Evolutionary conservation across 2,329 filamentous ascomycete genomes (phyloP).

Genomic region (Colletotrichum lupini): DNA sequence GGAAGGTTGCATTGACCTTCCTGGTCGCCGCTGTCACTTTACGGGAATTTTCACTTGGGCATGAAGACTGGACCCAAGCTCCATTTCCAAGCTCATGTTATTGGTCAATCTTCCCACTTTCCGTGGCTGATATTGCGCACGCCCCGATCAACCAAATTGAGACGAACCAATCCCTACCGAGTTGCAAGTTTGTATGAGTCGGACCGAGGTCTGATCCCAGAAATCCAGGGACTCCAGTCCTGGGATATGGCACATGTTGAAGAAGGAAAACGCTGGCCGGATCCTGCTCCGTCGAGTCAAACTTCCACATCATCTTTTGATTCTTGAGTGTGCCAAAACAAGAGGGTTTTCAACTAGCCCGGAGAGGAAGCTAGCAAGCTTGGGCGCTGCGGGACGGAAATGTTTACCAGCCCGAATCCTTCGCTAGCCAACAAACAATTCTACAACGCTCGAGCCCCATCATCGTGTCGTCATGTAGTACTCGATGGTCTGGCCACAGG

Average conservation of each 20-base stretch:
- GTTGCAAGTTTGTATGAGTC: background rate
- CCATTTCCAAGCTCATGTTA: background rate
- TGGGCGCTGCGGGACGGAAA: background rate
- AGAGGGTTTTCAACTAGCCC: background rate
- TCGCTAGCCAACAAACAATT: background rate
- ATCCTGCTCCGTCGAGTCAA: background rate
- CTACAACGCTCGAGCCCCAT: conserved; percentile 2
- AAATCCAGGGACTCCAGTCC: background rate
- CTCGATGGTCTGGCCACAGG: background rate
- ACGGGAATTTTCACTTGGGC: background rate
- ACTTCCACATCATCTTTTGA: background rate
- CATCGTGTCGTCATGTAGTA: conserved; percentile 23
- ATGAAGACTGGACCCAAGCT: background rate
- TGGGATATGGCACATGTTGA: background rate
- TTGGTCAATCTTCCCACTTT: background rate
- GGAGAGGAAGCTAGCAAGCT: background rate
- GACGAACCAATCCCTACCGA: conserved; percentile 1
- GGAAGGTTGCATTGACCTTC: background rate
- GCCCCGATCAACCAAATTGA: background rate
- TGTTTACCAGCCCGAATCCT: background rate
- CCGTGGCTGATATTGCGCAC: background rate
- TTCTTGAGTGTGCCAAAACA: no score
- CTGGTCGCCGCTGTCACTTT: background rate
- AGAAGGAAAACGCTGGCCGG: background rate
- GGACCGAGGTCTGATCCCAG: background rate